These are phyloP conservation scores for Pseudogymnoascus sp. DNA, from an alignment of 2,329 filamentous ascomycete genomes.

Conservation along the genomic window DNA sequence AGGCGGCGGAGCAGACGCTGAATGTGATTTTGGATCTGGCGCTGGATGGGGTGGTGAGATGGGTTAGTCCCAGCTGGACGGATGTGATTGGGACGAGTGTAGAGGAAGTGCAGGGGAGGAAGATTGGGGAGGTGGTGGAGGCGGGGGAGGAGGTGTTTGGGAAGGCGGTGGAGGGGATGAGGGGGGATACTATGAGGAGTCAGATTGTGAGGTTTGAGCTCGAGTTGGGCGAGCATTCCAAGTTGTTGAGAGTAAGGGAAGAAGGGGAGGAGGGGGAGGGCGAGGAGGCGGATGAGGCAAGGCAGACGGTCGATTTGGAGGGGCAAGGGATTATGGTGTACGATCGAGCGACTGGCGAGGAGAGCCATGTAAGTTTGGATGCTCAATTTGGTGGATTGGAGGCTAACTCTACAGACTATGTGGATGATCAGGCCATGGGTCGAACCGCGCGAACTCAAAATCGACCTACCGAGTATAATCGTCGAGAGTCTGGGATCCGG, in stretches of 20 bases:
- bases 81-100: slow-evolving; percentile 79
- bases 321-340: slow-evolving; percentile 98
- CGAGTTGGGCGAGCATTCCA: slow-evolving; percentile 59
- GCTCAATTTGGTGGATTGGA: slow-evolving; percentile 13
- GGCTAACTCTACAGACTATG: slow-evolving; percentile 64
- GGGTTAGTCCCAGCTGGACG: slow-evolving; percentile 93
- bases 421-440: slow-evolving; percentile 98
- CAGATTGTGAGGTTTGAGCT: slow-evolving; percentile 79
- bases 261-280: slow-evolving; percentile 28
- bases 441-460: slow-evolving; percentile 83
- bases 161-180: slow-evolving; percentile 82
- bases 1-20: slow-evolving; percentile 90
- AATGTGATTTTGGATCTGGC: slow-evolving; percentile 95
- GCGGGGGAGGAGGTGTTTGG: slow-evolving; percentile 70
- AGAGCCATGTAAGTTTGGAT: slow-evolving; percentile 69
- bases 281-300: slow-evolving; percentile 33
- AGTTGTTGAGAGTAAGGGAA: slow-evolving; percentile 39
- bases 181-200: slow-evolving; percentile 85
- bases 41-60: slow-evolving; percentile 81
- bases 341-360: slow-evolving; percentile 73
- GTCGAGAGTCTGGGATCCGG: slow-evolving; percentile 92
- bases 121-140: slow-evolving; percentile 70
- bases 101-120: slow-evolving; percentile 63
- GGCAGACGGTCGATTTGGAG: slow-evolving; percentile 67
- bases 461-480: slow-evolving; percentile 80